Base-by-base conservation (phyloP, 208 protist species). In the Tritrichomonas musculus region DNA sequence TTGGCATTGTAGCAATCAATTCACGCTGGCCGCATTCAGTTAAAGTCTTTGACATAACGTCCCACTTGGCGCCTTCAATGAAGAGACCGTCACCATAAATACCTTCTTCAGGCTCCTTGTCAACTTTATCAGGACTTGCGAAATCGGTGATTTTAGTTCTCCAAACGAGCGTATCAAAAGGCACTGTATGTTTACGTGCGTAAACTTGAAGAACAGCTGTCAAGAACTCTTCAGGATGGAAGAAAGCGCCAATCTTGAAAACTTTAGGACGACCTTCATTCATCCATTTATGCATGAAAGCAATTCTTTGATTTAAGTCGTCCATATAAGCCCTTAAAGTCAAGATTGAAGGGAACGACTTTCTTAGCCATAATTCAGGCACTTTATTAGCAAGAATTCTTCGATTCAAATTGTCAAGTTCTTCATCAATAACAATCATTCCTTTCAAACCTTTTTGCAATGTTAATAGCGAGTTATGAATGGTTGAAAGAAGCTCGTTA, bases 161-260 rank as follows among this genome's bases (percentile, higher is more conserved):
- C 98, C 98, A 99, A 60, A 94, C 96, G 92, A 99, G 97, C 94
- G 98, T 96, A 95, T 99, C 98, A 50, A 99, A 98, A 41, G 98
- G 98, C 25, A 99, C 96, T 36, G 95, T 95, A 94, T 99, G 97
- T 64, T 97, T 96, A 41, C 98, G 96, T 33, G 98, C 98, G 94
- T 97, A 97, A 95, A 95, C 55, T 72, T 99, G 98, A 73, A 98
- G 97, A 41, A 97, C 96, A 92, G 97, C 98, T 17, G 98, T 99
- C 95, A 99, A 97, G 95, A 99, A 99, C 60, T 97, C 98, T 95
- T 99, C 98, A 69, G 98, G 98, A 96, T 98, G 99, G 96, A 98
- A 99, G 95, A 99, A 98, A 57, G 97, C 97, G 57, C 97, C 96
- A 39, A 99, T 95, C 97, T 97, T 98, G 95, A 98, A 99, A 44